Conservation (phyloP, 73 alveolate species). For the Paramecium caudatum region DNA sequence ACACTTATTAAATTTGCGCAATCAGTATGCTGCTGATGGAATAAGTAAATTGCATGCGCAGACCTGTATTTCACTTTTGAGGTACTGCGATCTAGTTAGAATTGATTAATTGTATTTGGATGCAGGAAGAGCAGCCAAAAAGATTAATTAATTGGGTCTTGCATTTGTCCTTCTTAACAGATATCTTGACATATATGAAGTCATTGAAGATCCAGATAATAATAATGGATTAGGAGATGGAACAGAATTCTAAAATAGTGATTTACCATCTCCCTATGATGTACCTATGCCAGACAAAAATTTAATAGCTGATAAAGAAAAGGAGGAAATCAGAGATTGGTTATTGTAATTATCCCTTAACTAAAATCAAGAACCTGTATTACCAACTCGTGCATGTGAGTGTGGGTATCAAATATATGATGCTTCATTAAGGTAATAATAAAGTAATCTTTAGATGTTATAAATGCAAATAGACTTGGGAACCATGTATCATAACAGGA, state of each 20-base stretch:
- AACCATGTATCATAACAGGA: slow-evolving; percentile 98
- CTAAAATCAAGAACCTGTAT: slow-evolving; percentile 82
- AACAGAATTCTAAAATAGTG: slow-evolving; percentile 97
- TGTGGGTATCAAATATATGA: slow-evolving; percentile 95
- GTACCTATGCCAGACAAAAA: slow-evolving; percentile 97
- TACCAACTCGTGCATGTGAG: slow-evolving; percentile 93
- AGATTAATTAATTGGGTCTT: slow-evolving; percentile 85
- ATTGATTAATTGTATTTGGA: slow-evolving; percentile 98
- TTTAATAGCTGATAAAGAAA: slow-evolving; percentile 87
- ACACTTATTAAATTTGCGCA: slow-evolving; percentile 89
- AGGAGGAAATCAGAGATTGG: slow-evolving; percentile 98
- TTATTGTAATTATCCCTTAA: slow-evolving; percentile 92
- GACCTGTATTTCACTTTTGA: slow-evolving; percentile 93
- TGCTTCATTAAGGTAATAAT: slow-evolving; percentile 80
- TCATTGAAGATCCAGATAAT: slow-evolving; percentile 97
- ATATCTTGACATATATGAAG: slow-evolving; percentile 98
- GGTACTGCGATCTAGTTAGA: slow-evolving; percentile 97
- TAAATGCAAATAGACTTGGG: slow-evolving; percentile 55
- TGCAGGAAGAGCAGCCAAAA: slow-evolving; percentile 98
- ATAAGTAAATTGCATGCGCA: slow-evolving; percentile 90
- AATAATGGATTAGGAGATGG: slow-evolving; percentile 93
- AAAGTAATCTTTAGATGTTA: not conserved
- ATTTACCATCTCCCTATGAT: slow-evolving; percentile 96
- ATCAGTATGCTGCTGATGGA: slow-evolving; percentile 86
- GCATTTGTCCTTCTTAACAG: slow-evolving; percentile 97